Base-by-base conservation (phyloP, 331 rosid genomes). In the Malus hybrid region DNA sequence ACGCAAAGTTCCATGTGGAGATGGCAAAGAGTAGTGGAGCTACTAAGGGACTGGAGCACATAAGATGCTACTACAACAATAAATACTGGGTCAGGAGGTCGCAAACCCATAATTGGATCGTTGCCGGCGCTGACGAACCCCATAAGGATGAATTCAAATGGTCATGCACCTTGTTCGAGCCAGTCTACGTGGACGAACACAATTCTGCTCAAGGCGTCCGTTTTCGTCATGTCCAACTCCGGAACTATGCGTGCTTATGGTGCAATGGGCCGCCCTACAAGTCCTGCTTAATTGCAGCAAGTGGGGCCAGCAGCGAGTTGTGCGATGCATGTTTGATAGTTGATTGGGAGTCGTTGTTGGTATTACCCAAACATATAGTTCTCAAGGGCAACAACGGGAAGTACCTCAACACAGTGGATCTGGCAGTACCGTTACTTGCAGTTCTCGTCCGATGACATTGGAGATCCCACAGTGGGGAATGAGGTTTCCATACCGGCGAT, bases 31-130 rank as follows among this genome's bases (percentile, higher is more conserved):
- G 16, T 3, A 36, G 32, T 5, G 39, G 2, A 34, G 61, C 8
- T 3, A 55, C 3, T 15, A 4, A n/a, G 12, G 44, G 46, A 18
- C 44, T 16, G 1, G 64, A 11, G 33, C 44, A 71, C 52, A 71
- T 78, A 36, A 28, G 64, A 14, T 78, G 77, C 53, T 53, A 62
- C 34, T 72, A 53, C 77, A 78, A 34, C 53, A 32, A 78, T 58
- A 10, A 44, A 4, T 63, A 71, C 69, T 16, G 33, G 75, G 52
- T 12, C 6, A 26, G 24, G 12, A 1, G 10, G 6, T 46, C 34
- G 0, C 10, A 12, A 2, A 6, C 4, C 6, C 0, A 12, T 20
- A 0, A 24, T 11, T 68, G 33, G 68, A 33, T 26, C 10, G 20
- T 13, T 8, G 42, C 74, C 6, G 30, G 1, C 1, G 52, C 70